These are phyloP conservation scores for Graphiopsis chlorocephala DNA, from an alignment of 2,329 filamentous ascomycete genomes.

Conservation along the genomic window DNA sequence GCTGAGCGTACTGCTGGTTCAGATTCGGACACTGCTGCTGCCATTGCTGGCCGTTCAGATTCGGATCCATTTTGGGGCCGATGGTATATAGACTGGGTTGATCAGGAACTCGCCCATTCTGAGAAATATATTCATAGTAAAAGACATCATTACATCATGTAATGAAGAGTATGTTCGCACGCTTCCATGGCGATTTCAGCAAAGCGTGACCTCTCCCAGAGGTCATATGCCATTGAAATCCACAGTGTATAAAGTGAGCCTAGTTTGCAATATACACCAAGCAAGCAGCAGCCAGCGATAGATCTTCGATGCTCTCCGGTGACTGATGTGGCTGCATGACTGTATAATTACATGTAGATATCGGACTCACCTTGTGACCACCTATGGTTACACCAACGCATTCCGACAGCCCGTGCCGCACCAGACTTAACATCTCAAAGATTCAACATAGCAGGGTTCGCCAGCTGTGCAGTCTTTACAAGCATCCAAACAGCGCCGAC, in stretches of 20 bases:
- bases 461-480: background rate
- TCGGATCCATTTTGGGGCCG: background rate
- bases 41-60: background rate
- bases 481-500: background rate
- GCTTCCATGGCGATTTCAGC: background rate
- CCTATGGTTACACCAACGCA: conserved; percentile 11
- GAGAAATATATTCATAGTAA: too few relatives aligned
- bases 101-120: background rate
- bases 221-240: background rate
- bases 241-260: background rate
- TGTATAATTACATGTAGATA: background rate
- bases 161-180: background rate
- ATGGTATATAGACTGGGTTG: background rate
- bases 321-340: background rate
- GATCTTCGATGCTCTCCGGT: background rate
- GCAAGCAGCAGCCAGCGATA: background rate
- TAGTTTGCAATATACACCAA: background rate
- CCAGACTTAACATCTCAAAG: background rate
- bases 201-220: background rate
- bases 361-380: background rate
- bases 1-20: background rate
- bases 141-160: background rate
- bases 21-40: background rate
- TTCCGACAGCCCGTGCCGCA: background rate
- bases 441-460: background rate